Percentiles rank a stretch among this genome's conserved stretches.
Conservation (phyloP, 2,329 filamentous ascomycete species). For the Fusarium secorum region DNA sequence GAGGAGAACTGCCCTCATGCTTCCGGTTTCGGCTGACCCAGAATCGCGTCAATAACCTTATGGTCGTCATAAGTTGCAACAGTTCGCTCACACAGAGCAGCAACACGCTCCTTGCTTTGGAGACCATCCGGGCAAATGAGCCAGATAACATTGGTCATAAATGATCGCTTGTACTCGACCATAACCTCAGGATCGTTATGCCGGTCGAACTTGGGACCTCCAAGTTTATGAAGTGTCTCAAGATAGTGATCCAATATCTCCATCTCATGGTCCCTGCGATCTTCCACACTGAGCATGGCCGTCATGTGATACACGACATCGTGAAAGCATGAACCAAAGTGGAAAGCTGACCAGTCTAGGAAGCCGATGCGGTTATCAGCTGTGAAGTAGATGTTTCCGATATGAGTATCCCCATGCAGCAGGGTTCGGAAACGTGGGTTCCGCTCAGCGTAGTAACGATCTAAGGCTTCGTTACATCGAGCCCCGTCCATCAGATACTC, state of each 20-base stretch:
- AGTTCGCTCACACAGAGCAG: constrained; percentile 45
- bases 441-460: constrained; percentile 48
- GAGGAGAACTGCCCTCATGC: not conserved
- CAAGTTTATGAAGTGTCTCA: constrained; percentile 15
- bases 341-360: constrained; percentile 53
- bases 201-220: constrained; percentile 26
- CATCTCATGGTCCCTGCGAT: constrained; percentile 52
- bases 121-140: constrained; percentile 35
- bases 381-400: constrained; percentile 54
- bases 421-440: constrained; percentile 52
- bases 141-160: constrained; percentile 42
- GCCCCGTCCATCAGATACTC: constrained; percentile 49
- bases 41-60: constrained; percentile 46
- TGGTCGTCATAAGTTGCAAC: constrained; percentile 50
- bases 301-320: constrained; percentile 54
- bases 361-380: constrained; percentile 48
- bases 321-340: constrained; percentile 54
- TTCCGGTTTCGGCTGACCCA: constrained; percentile 2
- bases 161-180: constrained; percentile 39
- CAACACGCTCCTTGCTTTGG: constrained; percentile 49
- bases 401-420: constrained; percentile 54
- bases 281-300: constrained; percentile 48
- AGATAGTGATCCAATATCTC: constrained; percentile 38
- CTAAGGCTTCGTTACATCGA: constrained; percentile 47
- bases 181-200: constrained; percentile 35